Conservation (phyloP, 352 stramenopile genomes). For the Pythium dissotocum region DNA sequence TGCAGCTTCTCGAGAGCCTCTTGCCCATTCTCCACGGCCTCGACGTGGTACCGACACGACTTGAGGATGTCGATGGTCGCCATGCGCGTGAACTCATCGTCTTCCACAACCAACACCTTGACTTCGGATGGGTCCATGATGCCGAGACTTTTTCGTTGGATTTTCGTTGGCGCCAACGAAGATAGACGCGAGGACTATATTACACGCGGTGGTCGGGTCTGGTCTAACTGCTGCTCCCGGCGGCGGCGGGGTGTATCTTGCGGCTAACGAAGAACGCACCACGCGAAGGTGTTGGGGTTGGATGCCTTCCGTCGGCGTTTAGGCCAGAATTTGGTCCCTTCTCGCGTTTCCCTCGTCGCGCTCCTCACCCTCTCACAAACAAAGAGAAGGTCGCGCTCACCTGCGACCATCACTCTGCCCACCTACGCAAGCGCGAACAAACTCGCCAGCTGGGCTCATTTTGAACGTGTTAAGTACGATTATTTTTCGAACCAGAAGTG, state of each 20-base stretch:
- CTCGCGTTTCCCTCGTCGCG: neutral
- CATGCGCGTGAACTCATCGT: constrained; percentile 90
- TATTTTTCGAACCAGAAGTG: constrained; percentile 1
- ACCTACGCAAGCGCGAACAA: constrained; percentile 8
- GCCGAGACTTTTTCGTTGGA: neutral
- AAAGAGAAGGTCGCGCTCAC: neutral
- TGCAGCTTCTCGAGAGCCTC: constrained; percentile 75
- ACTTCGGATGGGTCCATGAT: constrained; percentile 79
- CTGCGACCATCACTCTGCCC: constrained; percentile 18
- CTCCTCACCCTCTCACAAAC: neutral
- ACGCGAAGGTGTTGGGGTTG: neutral
- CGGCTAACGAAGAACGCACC: neutral
- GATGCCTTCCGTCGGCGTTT: neutral
- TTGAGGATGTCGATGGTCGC: constrained; percentile 89
- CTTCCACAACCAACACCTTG: constrained; percentile 87
- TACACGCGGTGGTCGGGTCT: too few species aligned
- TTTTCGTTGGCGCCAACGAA: neutral
- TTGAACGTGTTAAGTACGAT: constrained; percentile 2
- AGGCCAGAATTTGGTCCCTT: neutral
- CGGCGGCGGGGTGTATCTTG: neutral
- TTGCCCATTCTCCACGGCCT: constrained; percentile 82
- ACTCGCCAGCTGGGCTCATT: neutral
- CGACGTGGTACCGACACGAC: constrained; percentile 82
- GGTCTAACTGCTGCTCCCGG: too few species aligned
- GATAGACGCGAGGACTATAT: neutral